A percentile compares a stretch with the other conserved stretches of the same genome.
phyloP scores from a whole-genome alignment of 306 rosid species.

The Castanea mollissima region DNA sequence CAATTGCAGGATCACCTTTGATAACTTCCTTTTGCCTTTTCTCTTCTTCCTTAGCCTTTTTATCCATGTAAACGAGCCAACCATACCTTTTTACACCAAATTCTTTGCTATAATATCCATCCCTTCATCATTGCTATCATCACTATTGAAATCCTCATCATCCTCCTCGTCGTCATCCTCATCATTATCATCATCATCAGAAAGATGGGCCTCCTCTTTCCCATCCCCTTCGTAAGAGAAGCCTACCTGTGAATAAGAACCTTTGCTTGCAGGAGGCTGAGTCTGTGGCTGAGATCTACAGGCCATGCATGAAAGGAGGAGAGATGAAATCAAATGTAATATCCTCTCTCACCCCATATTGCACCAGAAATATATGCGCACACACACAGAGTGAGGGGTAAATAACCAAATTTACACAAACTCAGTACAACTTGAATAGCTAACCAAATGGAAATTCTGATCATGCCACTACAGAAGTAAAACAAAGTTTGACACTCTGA shows the following conservation, averaged over 20 bases:
- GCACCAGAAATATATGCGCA: neutral
- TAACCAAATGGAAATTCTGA: neutral
- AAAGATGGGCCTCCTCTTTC: constrained; percentile 72
- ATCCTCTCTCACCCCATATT: neutral
- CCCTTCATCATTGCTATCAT: constrained; percentile 96
- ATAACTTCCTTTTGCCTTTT: constrained; percentile 92
- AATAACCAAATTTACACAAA: neutral
- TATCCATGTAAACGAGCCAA: constrained; percentile 99
- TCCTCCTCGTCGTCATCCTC: constrained; percentile 85
- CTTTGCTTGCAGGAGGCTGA: constrained; percentile 76
- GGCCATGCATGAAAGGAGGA: constrained; percentile 21
- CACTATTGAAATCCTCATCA: constrained; percentile 86
- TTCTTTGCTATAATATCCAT: constrained; percentile 93
- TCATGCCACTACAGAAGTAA: neutral
- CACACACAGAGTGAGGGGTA: neutral
- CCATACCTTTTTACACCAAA: constrained; percentile 92
- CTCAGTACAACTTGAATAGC: neutral
- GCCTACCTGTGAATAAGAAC: constrained; percentile 93
- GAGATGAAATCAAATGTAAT: neutral
- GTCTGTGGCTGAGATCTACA: constrained; percentile 72
- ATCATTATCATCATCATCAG: constrained; percentile 74
- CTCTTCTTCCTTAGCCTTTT: constrained; percentile 93
- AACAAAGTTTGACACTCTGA: neutral
- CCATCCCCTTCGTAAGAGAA: constrained; percentile 87
- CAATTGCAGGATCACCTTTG: constrained; percentile 97